A percentile compares a stretch with the other conserved stretches of the same genome.
Conservation (phyloP, 140 eudicot species). For the Anethum foeniculum region DNA sequence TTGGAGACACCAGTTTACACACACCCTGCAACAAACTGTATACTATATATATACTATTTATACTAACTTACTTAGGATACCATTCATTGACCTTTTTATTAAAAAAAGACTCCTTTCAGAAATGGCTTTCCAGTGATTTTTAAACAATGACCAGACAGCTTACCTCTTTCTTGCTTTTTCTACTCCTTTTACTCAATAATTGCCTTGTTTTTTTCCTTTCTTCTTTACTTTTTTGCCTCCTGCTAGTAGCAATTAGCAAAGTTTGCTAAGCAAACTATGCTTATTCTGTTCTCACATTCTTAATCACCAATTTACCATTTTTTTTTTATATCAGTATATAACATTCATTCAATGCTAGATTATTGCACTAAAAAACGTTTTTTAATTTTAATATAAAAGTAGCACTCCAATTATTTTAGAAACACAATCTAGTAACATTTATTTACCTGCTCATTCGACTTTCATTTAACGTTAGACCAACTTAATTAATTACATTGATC, state of each 20-base stretch:
- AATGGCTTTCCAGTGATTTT: background rate
- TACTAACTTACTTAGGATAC: background rate
- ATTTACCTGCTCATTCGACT: too few species aligned
- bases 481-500: too few species aligned
- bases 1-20: slow-evolving; percentile 2
- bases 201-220: background rate
- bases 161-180: slow-evolving; percentile 1
- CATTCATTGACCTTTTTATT: background rate
- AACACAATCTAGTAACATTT: too few species aligned
- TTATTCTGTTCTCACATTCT: too few species aligned
- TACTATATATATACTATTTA: background rate
- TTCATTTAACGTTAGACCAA: too few species aligned
- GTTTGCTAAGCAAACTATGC: too few species aligned
- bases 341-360: too few species aligned
- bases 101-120: background rate
- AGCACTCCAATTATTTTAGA: too few species aligned
- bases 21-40: background rate
- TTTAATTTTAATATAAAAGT: too few species aligned
- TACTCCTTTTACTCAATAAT: background rate
- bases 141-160: background rate
- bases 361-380: too few species aligned
- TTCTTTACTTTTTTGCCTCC: background rate
- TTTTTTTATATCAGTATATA: too few species aligned
- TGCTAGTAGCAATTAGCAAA: background rate
- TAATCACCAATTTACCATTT: too few species aligned